A percentile compares a stretch with the other conserved stretches of the same genome.
phyloP scores from a whole-genome alignment of 495 filamentous ascomycete genomes.

The Tuber calosporum region DNA sequence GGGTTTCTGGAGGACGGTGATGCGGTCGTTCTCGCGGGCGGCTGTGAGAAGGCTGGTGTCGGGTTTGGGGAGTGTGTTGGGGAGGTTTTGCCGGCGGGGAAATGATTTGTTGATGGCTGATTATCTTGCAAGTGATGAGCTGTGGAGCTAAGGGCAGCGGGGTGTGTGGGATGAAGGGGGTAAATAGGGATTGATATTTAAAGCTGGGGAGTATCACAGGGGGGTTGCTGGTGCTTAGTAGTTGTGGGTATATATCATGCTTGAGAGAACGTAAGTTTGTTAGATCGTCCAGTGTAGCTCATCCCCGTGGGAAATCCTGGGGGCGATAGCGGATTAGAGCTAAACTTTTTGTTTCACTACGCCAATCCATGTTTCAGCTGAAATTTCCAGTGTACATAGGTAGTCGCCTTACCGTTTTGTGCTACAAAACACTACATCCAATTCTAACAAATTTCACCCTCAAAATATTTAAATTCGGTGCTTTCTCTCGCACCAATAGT shows the following conservation, averaged over 20 bases:
- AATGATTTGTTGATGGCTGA: neutral
- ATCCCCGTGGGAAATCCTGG: neutral
- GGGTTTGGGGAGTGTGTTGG: constrained; percentile 70
- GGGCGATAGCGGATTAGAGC: neutral
- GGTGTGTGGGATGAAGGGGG: neutral
- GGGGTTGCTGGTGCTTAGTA: neutral
- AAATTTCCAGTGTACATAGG: neutral
- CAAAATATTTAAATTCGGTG: no score
- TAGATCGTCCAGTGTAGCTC: neutral
- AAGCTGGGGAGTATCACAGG: neutral
- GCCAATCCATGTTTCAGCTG: neutral
- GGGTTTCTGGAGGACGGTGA: constrained; percentile 82
- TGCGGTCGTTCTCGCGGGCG: constrained; percentile 61
- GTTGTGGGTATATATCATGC: neutral
- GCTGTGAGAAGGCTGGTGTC: constrained; percentile 53
- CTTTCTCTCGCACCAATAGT: no score
- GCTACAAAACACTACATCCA: no score
- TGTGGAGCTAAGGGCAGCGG: neutral
- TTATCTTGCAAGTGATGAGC: neutral
- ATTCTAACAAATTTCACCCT: no score
- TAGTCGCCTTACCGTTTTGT: no score
- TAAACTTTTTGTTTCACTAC: neutral
- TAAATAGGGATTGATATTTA: neutral
- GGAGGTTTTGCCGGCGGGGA: constrained; percentile 47
- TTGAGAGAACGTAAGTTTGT: neutral